A percentile compares a stretch with the other conserved stretches of the same genome.
phyloP scores from a whole-genome alignment of 148 eudicot species.

The Cornus florida region DNA sequence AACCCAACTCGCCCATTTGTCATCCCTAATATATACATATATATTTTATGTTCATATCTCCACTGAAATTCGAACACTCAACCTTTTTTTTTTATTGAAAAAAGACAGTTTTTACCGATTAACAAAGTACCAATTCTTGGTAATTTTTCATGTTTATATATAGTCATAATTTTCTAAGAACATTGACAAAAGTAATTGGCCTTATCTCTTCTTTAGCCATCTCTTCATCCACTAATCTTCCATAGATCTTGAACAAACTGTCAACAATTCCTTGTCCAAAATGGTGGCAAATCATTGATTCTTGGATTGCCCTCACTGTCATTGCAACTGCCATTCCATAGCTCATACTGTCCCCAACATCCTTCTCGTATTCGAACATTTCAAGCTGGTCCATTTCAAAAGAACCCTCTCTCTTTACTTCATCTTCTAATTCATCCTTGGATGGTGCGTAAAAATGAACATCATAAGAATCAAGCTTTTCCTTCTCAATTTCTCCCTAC shows the following conservation, averaged over 20 bases:
- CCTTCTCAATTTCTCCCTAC: no score
- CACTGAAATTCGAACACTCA: no score
- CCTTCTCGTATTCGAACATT: slow-evolving; percentile 5
- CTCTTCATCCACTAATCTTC: slow-evolving; percentile 59
- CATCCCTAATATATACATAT: no score
- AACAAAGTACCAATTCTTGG: neutral
- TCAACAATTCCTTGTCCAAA: slow-evolving; percentile 77
- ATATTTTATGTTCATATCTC: no score
- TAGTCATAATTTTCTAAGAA: slow-evolving; percentile 40
- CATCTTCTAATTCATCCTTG: no score
- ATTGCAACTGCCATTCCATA: slow-evolving; percentile 56
- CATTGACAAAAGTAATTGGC: slow-evolving; percentile 46
- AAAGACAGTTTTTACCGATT: no score
- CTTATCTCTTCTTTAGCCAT: slow-evolving; percentile 52
- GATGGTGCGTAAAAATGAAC: no score
- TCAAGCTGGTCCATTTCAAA: no score
- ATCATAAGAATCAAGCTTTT: no score
- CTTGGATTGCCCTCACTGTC: slow-evolving; percentile 80
- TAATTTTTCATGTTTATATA: neutral
- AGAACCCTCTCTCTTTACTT: no score
- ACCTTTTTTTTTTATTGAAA: no score
- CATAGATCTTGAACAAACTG: slow-evolving; percentile 55
- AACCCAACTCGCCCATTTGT: no score
- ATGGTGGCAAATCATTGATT: slow-evolving; percentile 67
- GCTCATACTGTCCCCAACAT: slow-evolving; percentile 3